Conservation (phyloP, 2,329 filamentous ascomycete genomes). For the Colletotrichum navitas region DNA sequence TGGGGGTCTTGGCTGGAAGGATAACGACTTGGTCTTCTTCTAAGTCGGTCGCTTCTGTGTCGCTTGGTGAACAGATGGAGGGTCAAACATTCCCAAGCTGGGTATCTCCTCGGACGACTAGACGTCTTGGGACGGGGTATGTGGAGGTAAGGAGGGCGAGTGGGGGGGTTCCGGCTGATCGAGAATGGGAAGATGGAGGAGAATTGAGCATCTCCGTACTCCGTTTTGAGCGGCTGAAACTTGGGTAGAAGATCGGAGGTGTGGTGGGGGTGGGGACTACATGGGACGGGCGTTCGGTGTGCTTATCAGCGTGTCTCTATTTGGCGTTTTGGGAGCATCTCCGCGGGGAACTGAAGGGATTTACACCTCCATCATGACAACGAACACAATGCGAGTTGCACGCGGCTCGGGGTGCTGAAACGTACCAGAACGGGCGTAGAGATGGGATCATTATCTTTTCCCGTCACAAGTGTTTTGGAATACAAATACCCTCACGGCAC, state of each 20-base stretch:
- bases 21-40: conserved; percentile 82
- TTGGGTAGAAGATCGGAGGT: conserved; percentile 11
- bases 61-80: not conserved
- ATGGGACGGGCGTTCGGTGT: conserved; percentile 7
- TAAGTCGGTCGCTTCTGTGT: conserved; percentile 51
- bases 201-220: conserved; percentile 34
- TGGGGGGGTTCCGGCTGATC: not conserved
- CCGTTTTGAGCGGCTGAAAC: conserved; percentile 19
- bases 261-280: conserved; percentile 1
- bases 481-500: conserved; percentile 2
- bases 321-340: conserved; percentile 21
- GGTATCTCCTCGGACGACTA: not conserved
- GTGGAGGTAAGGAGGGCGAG: not conserved
- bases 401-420: not conserved
- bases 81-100: not conserved
- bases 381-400: not conserved
- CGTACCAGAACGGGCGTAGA: not conserved
- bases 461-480: not conserved
- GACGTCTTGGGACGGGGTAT: not conserved
- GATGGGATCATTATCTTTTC: not conserved
- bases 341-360: conserved; percentile 10
- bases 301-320: conserved; percentile 24
- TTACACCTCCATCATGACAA: not conserved
- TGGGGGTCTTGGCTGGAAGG: conserved; percentile 74
- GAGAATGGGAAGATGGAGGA: not conserved